Percentiles rank a stretch among this genome's conserved stretches.
These are phyloP conservation scores for Achaetomiella virescens DNA, from an alignment of 495 filamentous ascomycete genomes.

Conservation along the genomic window DNA sequence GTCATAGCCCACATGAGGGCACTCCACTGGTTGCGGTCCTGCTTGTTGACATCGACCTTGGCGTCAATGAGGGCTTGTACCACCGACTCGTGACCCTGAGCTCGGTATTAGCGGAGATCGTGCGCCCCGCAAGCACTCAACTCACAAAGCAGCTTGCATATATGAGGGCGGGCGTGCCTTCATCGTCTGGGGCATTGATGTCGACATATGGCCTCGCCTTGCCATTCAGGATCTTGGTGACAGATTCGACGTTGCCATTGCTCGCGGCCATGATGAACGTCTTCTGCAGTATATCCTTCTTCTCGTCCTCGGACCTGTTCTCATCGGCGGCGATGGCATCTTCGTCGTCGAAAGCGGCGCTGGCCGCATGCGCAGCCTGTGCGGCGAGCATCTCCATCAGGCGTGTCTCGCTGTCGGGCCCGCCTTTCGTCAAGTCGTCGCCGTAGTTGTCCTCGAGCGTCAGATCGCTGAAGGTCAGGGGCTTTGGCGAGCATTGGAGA, in stretches of 20 bases:
- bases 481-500: constrained; percentile 76
- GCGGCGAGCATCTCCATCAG: constrained; percentile 95
- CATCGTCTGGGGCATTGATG: constrained; percentile 85
- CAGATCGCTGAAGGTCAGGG: constrained; percentile 73
- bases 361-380: constrained; percentile 77
- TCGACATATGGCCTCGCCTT: constrained; percentile 72
- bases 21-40: constrained; percentile 96
- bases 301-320: constrained; percentile 68
- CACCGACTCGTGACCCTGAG: constrained; percentile 82
- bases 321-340: constrained; percentile 69
- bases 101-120: constrained; percentile 16
- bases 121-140: constrained; percentile 7
- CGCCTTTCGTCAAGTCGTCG: constrained; percentile 51
- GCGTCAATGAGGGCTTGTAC: constrained; percentile 77
- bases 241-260: constrained; percentile 84
- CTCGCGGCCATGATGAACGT: constrained; percentile 92
- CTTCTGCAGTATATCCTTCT: constrained; percentile 74
- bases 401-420: constrained; percentile 75
- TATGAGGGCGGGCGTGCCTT: constrained; percentile 89
- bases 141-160: constrained; percentile 98
- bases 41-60: constrained; percentile 85
- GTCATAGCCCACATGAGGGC: constrained; percentile 99
- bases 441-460: constrained; percentile 45
- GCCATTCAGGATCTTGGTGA: constrained; percentile 69
- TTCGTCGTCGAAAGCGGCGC: constrained; percentile 66